Evolutionary conservation across 495 filamentous ascomycete genomes (phyloP).

Genomic region (Tricharina praecox): DNA sequence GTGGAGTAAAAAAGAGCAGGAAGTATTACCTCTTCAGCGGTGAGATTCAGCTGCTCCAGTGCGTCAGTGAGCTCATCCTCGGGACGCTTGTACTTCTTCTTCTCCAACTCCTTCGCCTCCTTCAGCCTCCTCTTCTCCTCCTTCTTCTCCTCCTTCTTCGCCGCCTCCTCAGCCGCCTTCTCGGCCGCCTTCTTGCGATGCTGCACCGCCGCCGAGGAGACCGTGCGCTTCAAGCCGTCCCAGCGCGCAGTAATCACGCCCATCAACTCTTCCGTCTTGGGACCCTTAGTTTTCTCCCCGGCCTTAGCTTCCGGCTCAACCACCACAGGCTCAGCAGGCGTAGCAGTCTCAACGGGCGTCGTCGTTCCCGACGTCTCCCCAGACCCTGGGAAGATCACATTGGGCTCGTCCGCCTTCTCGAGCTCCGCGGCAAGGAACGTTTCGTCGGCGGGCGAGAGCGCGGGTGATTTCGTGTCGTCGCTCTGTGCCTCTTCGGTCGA

Average conservation of each 20-base stretch:
- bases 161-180: conserved; percentile 7
- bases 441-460: conserved; percentile 40
- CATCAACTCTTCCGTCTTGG: conserved; percentile 33
- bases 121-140: conserved; percentile 14
- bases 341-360: background rate
- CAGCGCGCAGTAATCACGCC: conserved; percentile 31
- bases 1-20: background rate
- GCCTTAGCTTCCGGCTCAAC: conserved; percentile 29
- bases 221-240: conserved; percentile 15
- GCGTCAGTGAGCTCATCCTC: conserved; percentile 57
- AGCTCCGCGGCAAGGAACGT: conserved; percentile 30
- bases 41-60: conserved; percentile 63
- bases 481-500: background rate
- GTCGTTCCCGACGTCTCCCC: conserved; percentile 7
- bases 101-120: conserved; percentile 14
- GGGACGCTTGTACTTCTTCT: conserved; percentile 34
- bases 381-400: conserved; percentile 27
- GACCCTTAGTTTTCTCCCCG: conserved; percentile 15
- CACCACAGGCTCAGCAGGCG: conserved; percentile 25
- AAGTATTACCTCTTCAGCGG: conserved; percentile 32
- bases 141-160: conserved; percentile 6
- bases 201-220: conserved; percentile 16
- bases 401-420: conserved; percentile 22
- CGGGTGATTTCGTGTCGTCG: conserved; percentile 23
- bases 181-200: conserved; percentile 3